Base-by-base conservation (phyloP, 768 basidiomycete species). In the Tricholoma sp. region DNA sequence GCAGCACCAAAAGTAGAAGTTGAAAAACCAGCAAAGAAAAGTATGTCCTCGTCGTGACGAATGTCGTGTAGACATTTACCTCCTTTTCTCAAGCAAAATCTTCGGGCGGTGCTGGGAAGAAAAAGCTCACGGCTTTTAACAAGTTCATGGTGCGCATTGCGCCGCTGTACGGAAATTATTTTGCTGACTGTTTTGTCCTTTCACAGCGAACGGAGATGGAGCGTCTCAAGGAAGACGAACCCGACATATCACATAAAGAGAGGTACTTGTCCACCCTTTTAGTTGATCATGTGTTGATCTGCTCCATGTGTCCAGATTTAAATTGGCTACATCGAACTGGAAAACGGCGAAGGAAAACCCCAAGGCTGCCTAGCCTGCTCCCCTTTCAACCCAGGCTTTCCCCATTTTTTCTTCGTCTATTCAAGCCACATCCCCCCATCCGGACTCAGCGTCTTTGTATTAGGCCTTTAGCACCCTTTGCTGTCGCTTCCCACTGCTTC, bases 281-380 rank as follows among this genome's bases (percentile, higher is more conserved):
- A 35, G 32, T 11, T 41, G 18, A 4, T 4, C 34, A 46, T 51
- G 9, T 27, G 32, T 63, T 47, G 11, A 45, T 59, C 37, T 29
- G 46, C 29, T 22, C 51, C n/a, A 54, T 63, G 59, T 2, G 59
- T 2, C 29, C 57, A 86, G 87, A 65, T 87, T 91, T 74, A 90
- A 87, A 71, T 62, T 79, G 52, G 89, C 89, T 16, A 86, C 89
- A 1, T 61, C 82, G 47, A 90, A 90, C 74, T 91, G 89, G 89
- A 89, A 88, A 71, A 82, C 76, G 61, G 79, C 86, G 51, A 84
- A 83, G 65, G 85, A 87, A 69, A 87, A 88, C 64, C 81, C 83
- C 0, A 72, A 72, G 63, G 65, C 69, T 31, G 64, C 69, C 24
- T 74, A 70, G 18, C 21, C 18, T 43, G 21, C 35, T 27, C 41